Conservation (phyloP, 345 rosid genomes). For the Hibiscus tridactylites region DNA sequence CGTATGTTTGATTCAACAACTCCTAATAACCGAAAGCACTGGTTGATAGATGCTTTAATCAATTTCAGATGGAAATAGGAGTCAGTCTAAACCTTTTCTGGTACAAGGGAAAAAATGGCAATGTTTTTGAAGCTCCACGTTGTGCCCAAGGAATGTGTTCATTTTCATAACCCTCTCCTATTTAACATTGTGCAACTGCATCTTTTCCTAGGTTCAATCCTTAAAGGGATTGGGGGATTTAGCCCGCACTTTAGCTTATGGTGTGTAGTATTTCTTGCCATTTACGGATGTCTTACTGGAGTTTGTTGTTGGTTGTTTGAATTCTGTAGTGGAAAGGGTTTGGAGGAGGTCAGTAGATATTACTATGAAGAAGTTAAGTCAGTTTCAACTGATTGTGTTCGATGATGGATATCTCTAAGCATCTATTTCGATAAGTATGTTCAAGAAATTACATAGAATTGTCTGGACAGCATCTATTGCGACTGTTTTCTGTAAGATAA, state of each 20-base stretch:
- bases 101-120: no score
- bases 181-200: neutral
- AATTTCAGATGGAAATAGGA: no score
- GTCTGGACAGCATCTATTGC: neutral
- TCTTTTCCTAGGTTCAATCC: neutral
- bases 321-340: neutral
- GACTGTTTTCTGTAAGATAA: no score
- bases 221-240: neutral
- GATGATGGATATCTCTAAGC: neutral
- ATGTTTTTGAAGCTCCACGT: no score
- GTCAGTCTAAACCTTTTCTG: no score
- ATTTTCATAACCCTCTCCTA: no score
- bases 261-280: neutral
- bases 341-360: neutral
- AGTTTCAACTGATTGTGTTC: neutral
- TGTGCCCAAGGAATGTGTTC: no score
- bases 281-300: neutral
- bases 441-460: neutral
- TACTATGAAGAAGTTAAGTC: neutral
- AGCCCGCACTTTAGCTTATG: neutral
- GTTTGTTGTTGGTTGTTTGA: neutral
- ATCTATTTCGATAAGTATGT: neutral
- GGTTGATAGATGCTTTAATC: no score
- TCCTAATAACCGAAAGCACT: neutral
- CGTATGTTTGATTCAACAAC: neutral